These are phyloP conservation scores for Hemerocallis citrina DNA, from an alignment of 106 monocot genomes.

Conservation along the genomic window DNA sequence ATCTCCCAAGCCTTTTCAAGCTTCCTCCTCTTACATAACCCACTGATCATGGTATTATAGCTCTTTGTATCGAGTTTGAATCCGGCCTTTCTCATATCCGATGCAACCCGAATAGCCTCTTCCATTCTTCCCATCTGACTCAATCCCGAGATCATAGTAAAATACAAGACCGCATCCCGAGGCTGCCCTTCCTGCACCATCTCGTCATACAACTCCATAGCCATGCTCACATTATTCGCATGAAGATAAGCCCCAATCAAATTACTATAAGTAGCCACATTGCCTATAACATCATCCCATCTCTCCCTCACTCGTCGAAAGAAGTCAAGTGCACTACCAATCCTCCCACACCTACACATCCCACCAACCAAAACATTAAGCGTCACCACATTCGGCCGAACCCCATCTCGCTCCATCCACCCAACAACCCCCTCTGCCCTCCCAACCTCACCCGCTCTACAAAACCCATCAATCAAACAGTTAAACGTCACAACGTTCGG, in stretches of 20 bases:
- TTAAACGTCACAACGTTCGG: conserved; percentile 61
- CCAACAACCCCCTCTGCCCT: conserved; percentile 23
- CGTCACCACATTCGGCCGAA: conserved; percentile 47
- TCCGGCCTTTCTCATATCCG: conserved; percentile 45
- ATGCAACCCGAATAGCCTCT: conserved; percentile 38
- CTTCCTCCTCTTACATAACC: conserved; percentile 63
- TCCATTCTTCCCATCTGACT: conserved; percentile 38
- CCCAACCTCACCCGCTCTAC: conserved; percentile 42
- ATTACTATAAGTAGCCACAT: conserved; percentile 49
- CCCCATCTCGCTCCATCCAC: conserved; percentile 42
- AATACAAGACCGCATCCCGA: conserved; percentile 54
- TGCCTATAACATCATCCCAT: conserved; percentile 32
- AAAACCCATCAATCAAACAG: conserved; percentile 58
- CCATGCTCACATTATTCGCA: conserved; percentile 49
- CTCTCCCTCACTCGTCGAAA: conserved; percentile 26
- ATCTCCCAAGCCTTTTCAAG: conserved; percentile 39
- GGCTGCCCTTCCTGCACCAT: conserved; percentile 46
- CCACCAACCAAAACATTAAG: conserved; percentile 56
- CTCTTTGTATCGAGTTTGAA: conserved; percentile 45
- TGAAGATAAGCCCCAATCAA: conserved; percentile 70
- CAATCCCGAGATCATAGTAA: conserved; percentile 77
- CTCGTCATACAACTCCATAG: conserved; percentile 61
- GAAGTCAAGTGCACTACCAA: conserved; percentile 52
- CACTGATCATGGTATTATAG: conserved; percentile 67
- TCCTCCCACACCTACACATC: conserved; percentile 48